phyloP scores from a whole-genome alignment of 257 asterid genomes.

The Capsicum pubescens region DNA sequence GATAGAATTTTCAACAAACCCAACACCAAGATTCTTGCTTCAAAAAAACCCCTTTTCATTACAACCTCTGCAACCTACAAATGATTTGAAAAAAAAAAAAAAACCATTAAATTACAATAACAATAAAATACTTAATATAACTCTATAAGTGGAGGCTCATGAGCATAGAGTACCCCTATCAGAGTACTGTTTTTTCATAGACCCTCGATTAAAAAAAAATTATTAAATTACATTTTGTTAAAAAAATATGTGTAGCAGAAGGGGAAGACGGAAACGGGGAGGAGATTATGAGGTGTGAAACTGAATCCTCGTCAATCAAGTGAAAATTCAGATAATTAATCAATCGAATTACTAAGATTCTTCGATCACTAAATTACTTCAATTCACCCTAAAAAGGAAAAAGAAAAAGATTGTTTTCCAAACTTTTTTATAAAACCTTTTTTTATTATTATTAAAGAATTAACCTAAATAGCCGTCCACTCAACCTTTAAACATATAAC shows the following conservation, averaged over 20 bases:
- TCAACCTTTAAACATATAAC: too few species aligned
- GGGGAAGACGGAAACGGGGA: too few species aligned
- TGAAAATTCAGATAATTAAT: neutral
- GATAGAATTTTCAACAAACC: slow-evolving; percentile 54
- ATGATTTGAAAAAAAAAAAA: neutral
- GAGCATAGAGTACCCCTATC: too few species aligned
- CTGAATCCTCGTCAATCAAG: neutral
- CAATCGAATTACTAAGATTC: too few species aligned
- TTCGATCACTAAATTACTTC: neutral
- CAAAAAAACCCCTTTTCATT: slow-evolving; percentile 54
- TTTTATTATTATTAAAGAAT: neutral
- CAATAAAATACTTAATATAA: too few species aligned
- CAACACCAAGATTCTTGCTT: slow-evolving; percentile 53
- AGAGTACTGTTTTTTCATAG: too few species aligned
- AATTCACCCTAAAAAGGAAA: neutral
- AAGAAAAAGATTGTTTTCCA: neutral
- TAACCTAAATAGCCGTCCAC: neutral
- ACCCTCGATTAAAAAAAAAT: too few species aligned
- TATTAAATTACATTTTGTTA: too few species aligned
- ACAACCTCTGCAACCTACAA: slow-evolving; percentile 67
- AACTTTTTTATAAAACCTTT: neutral
- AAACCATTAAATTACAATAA: too few species aligned
- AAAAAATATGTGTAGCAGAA: too few species aligned
- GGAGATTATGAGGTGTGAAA: too few species aligned
- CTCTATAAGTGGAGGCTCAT: too few species aligned